Evolutionary conservation across 768 basidiomycete species (phyloP), one percentile per base, ranked within the genome.

Genomic region (Psilocybe cubensis): DNA sequence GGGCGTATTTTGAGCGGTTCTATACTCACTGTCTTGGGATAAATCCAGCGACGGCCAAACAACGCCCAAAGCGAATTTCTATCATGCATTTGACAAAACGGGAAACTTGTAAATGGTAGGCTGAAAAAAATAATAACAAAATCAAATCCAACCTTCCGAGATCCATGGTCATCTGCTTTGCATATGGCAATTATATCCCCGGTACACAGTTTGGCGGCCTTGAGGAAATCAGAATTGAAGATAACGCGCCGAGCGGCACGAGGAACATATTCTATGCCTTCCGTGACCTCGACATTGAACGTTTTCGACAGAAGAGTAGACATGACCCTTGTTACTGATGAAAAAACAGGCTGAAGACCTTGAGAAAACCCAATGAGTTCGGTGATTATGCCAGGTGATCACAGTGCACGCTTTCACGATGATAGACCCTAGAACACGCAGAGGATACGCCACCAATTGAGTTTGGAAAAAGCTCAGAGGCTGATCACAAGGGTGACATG

Each of bases 21-120:
- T 33, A 53, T 58, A 78, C 85, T 66, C 69, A 89, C 91, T 75
- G 58, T 85, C 81, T 50, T 77, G 78, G 24, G 83, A 67, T 53
- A 87, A 52, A 7, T 89, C 87, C 43, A 79, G 64, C 35, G 87
- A 88, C n/a, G 91, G 90, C 91, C 91, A 93, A 63, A 83, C 80
- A 44, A 86, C 73, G 4, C 91, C 92, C 52, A 92, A 75, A 11
- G 86, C 83, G 69, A 87, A 86, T 42, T 77, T 71, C 87, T 89
- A 67, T 67, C 55, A 42, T 29, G 57, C 52, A 58, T 29, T 38
- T n/a, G 25, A 43, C 24, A 57, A 28, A 17, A 18, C 66, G 59
- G 65, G 59, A 60, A 41, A 63, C 33, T 50, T 12, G 44, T 33
- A 11, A 25, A 35, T 21, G 52, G 47, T 42, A 33, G 49, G 48